phyloP scores from a whole-genome alignment of 805 yeast species.

The Wickerhamiella alocasiicola region DNA sequence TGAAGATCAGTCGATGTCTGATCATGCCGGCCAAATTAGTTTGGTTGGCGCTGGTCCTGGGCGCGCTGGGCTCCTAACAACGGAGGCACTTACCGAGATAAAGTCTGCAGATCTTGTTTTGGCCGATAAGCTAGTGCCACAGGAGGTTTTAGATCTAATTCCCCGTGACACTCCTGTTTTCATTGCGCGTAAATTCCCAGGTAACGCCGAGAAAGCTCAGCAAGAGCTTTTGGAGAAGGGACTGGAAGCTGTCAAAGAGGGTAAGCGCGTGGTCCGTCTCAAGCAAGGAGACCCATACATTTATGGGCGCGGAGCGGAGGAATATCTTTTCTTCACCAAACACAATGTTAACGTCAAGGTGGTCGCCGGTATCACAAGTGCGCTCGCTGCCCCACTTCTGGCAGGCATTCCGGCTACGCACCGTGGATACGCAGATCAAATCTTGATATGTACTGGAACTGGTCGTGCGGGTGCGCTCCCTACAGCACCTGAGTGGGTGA shows the following conservation, averaged over 20 bases:
- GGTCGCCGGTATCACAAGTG: conserved; percentile 80
- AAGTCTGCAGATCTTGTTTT: conserved; percentile 69
- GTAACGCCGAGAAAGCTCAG: conserved; percentile 91
- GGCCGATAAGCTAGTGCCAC: conserved; percentile 89
- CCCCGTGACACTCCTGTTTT: conserved; percentile 63
- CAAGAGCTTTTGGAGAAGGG: conserved; percentile 69
- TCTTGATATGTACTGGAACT: conserved; percentile 86
- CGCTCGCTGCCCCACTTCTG: conserved; percentile 73
- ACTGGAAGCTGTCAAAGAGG: conserved; percentile 46
- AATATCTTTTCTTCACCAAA: conserved; percentile 50
- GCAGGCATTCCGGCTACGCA: conserved; percentile 86
- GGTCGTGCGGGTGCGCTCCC: conserved; percentile 82
- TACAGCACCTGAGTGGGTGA: conserved; percentile 57
- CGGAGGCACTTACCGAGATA: conserved; percentile 75
- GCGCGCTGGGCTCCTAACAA: conserved; percentile 61
- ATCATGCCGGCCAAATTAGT: conserved; percentile 45
- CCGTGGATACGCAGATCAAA: conserved; percentile 84
- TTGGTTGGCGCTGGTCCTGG: conserved; percentile 97
- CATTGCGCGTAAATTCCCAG: conserved; percentile 91
- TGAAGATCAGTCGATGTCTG: background rate
- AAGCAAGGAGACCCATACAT: conserved; percentile 97
- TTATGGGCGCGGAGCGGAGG: conserved; percentile 95
- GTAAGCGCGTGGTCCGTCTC: conserved; percentile 70
- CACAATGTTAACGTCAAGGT: conserved; percentile 65
- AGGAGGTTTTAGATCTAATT: conserved; percentile 68